Evolutionary conservation across 2,329 filamentous ascomycete genomes (phyloP).

Genomic region (Ophiostoma piceae): DNA sequence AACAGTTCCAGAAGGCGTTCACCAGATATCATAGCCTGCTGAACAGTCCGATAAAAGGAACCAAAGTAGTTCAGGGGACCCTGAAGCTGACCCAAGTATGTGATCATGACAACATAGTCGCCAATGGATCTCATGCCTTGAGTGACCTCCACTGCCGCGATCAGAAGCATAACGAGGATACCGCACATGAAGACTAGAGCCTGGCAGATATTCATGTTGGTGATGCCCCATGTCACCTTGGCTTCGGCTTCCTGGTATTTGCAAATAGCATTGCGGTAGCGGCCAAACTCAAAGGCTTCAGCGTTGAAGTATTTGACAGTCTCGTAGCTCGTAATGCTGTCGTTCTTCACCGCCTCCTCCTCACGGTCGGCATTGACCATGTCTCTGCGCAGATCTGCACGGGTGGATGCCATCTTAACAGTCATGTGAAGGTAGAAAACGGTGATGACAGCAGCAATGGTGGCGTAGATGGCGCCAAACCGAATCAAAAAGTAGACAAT

Average conservation of each 20-base stretch:
- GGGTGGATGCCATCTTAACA: slow-evolving; percentile 89
- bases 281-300: slow-evolving; percentile 69
- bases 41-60: slow-evolving; percentile 91
- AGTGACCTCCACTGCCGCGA: slow-evolving; percentile 72
- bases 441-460: slow-evolving; percentile 83
- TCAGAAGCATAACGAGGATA: slow-evolving; percentile 64
- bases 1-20: slow-evolving; percentile 93
- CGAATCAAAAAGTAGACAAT: slow-evolving; percentile 71
- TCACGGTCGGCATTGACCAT: slow-evolving; percentile 95
- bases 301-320: slow-evolving; percentile 89
- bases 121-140: slow-evolving; percentile 60
- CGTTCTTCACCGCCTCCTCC: slow-evolving; percentile 96
- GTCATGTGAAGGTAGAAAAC: slow-evolving; percentile 97
- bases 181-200: slow-evolving; percentile 75
- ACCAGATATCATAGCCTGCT: slow-evolving; percentile 95
- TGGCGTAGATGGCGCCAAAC: slow-evolving; percentile 85
- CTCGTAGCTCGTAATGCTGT: slow-evolving; percentile 98
- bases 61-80: slow-evolving; percentile 82
- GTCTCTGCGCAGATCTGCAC: slow-evolving; percentile 81
- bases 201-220: slow-evolving; percentile 75
- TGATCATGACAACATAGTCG: slow-evolving; percentile 67
- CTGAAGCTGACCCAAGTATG: slow-evolving; percentile 75
- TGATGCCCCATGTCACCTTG: slow-evolving; percentile 69
- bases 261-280: slow-evolving; percentile 65
- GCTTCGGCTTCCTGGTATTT: slow-evolving; percentile 71